Conservation (phyloP, 2,329 filamentous ascomycete species). For the Ophiostoma pallidulum region DNA sequence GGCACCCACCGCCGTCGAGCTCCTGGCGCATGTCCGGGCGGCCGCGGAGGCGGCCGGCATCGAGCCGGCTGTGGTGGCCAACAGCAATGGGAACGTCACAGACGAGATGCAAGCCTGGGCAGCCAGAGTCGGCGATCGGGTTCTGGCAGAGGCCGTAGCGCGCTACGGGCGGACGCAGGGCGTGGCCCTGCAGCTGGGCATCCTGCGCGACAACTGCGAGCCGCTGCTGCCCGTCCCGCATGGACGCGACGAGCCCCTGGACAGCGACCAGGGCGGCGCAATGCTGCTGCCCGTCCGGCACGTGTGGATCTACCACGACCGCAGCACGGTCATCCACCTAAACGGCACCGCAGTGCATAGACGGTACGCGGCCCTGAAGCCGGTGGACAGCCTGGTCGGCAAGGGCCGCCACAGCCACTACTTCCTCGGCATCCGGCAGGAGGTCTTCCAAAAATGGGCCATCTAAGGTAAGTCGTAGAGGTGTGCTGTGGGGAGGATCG, state of each 20-base stretch:
- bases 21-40: neutral
- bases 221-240: too few relatives aligned
- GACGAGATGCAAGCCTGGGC: too few relatives aligned
- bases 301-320: conserved; percentile 2
- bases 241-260: neutral
- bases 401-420: conserved; percentile 1
- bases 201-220: neutral
- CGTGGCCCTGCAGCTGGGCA: neutral
- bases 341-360: neutral
- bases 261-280: neutral
- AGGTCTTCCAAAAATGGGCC: neutral
- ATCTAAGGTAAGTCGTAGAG: neutral
- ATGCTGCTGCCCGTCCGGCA: too few relatives aligned
- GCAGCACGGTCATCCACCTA: neutral
- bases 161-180: neutral
- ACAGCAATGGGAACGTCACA: too few relatives aligned
- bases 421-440: neutral
- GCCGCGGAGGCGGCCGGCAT: too few relatives aligned
- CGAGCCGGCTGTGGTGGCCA: too few relatives aligned
- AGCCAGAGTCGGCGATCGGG: neutral
- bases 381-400: neutral
- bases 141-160: neutral
- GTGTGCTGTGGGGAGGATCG: too few relatives aligned
- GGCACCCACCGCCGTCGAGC: too few relatives aligned
- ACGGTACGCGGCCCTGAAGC: neutral